Evolutionary conservation across 2,329 filamentous ascomycete species (phyloP), one percentile per base, ranked within the genome.

Genomic region (Erysiphe pisi): DNA sequence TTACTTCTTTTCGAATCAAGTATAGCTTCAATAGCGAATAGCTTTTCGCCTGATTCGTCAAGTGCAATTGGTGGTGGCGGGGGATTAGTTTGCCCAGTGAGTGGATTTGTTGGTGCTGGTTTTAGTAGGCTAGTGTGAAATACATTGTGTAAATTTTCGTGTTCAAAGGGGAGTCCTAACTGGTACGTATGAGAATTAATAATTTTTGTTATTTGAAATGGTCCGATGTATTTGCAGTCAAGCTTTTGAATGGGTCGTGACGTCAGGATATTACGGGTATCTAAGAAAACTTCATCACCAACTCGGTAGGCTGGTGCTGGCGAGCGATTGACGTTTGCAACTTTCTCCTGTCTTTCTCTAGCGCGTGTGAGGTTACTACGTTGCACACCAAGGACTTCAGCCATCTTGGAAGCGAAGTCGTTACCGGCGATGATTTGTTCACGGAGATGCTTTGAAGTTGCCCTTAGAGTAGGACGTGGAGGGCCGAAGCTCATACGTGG

Each of bases 401-500:
- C 7, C n/a, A 77, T 77, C 40, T 75, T 77, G 6, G 36, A 65
- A 20, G 58, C 71, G 71, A 77, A 77, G 16, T 52, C 56, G 11
- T 49, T 36, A 1, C 76, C 76, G 8, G 45, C 73, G 0, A 14
- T 56, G 20, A 56, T 28, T 58, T 75, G 73, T 31, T 75, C 20
- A 18, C 49, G 40, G n/a, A 52, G 16, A 73, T 43, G 7, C 43
- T 43, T 43, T 18, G 28, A 73, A 43, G 12, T 22, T 73, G 22
- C 25, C 14, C 20, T 28, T 28, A 36, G 1, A 52, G 49, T 7
- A 3, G 73, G 73, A 16, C 43, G 6, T 68, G 65, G 18, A 12
- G 36, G 31, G 0, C 45, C 63, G 20, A 78, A 78, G 52, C 75
- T 78, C 52, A 78, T 63, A 6, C 77, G 75, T 6, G 77, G 65